Base-by-base conservation (phyloP, 2,329 filamentous ascomycete species). In the Fusarium aywerte region DNA sequence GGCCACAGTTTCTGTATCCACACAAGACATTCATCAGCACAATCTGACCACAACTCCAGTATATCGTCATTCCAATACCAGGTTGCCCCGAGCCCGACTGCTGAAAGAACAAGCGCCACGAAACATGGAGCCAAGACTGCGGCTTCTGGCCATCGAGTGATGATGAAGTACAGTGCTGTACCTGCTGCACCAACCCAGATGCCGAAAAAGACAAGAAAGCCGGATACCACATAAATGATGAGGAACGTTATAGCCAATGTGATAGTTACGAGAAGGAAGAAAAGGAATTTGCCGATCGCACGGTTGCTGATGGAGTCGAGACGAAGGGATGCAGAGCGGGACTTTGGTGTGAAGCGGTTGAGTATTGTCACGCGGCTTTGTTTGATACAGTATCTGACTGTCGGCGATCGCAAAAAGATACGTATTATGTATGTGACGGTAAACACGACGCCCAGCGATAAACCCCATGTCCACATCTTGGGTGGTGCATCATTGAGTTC, bases 391-490 rank as follows among this genome's bases (percentile, higher is more conserved):
- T 70, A 38, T 5, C 68, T 70, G 2, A 76, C 50, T 3, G 70
- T 69, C 0, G 72, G 74, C 0, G 72, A 76, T 10, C 73, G 39
- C 2, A 62, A 2, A 51, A 67, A 44, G 7, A 48, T 54, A n/a
- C 74, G 72, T n/a, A 75, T 64, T 11, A 69, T 20, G 40, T 76
- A 76, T 2, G 74, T 74, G 13, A 62, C 23, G 5, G 67, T 5
- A 25, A 72, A 67, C 4, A 74, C 70, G 4, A 68, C 31, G 0
- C 61, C 21, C 2, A 76, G 59, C 0, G 73, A 62, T 18, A 76
- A 25, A 15, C 70, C 73, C 74, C 73, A 79, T 1, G 63, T 70
- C 67, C 73, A 73, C 1, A 78, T 62, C 4, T 66, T 74, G 7
- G 75, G 75, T 3, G 75, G 73, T 1, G 71, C 47, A 1, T 58